phyloP scores from a whole-genome alignment of 371 early-diverging fungal species.

The Lichtheimia ramosa region DNA sequence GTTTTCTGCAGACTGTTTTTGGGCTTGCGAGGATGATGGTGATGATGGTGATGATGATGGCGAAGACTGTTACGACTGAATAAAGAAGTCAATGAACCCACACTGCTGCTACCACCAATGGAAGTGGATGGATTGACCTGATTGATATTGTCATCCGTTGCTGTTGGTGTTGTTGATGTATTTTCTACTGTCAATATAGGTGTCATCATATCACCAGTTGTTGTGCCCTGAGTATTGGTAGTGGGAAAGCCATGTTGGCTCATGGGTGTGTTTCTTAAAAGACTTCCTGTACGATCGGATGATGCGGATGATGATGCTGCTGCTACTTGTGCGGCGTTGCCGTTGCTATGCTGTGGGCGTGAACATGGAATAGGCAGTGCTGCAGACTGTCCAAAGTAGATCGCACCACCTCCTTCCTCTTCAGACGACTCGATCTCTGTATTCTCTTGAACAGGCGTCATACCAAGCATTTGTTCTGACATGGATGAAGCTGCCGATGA shows the following conservation, averaged over 20 bases:
- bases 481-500: conserved; percentile 21
- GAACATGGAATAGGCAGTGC: conserved; percentile 36
- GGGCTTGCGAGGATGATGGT: conserved; percentile 43
- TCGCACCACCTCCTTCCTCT: conserved; percentile 10
- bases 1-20: conserved; percentile 66
- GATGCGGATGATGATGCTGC: conserved; percentile 18
- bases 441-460: conserved; percentile 10
- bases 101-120: conserved; percentile 14
- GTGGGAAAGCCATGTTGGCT: background rate
- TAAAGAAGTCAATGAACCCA: conserved; percentile 19
- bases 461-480: conserved; percentile 12
- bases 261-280: conserved; percentile 4
- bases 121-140: conserved; percentile 9
- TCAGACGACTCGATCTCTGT: conserved; percentile 16
- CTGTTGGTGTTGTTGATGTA: no score
- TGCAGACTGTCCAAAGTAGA: conserved; percentile 22
- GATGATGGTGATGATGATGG: conserved; percentile 15
- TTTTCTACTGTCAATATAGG: conserved; percentile 1
- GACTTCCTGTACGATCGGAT: conserved; percentile 10
- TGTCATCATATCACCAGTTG: background rate
- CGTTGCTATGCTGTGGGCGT: background rate
- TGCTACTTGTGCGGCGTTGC: no score
- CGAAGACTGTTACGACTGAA: conserved; percentile 17
- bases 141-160: conserved; percentile 3
- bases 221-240: conserved; percentile 5